Evolutionary conservation across 495 filamentous ascomycete species (phyloP), one percentile per base, ranked within the genome.

Genomic region (Trichoderma gamsii): DNA sequence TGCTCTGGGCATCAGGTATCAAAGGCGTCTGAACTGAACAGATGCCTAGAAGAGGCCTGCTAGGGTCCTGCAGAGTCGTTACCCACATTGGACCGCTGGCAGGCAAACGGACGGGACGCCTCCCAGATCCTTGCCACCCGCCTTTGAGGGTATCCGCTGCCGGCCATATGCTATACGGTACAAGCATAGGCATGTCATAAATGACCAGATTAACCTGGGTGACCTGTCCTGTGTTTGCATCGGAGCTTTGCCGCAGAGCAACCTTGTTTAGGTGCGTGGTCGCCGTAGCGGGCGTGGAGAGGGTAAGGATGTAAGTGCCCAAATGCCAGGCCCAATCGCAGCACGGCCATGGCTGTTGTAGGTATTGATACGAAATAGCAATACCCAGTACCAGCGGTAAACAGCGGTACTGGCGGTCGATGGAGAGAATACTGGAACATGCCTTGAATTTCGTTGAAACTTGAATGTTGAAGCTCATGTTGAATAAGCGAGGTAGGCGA

Each of bases 61-160:
- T 21, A 25, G 56, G 21, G 56, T 21, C 56, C 56, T 61, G 27
- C 56, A 61, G 27, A 29, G 9, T 23, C 56, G 11, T 32, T 61
- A 61, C 56, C 56, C 56, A 61, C 56, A 29, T 29, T 29, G 29
- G 56, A 23, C 56, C 7, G 23, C 3, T 61, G 27, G 27, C 56
- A 61, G 16, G 27, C 56, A 61, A 32, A 61, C 56, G n/a, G 56
- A 61, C 56, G n/a, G 16, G 56, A 61, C 56, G 29, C 29, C 29
- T 29, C 56, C 25, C 8, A 35, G 56, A 61, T 23, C 56, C 56
- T 61, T 61, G 56, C 56, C 11, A 61, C 56, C 56, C 56, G 56
- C 27, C 56, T 61, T 61, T 25, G 56, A 25, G n/a, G 56, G 56
- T 32, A 61, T 61, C 56, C 56, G 56, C 27, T 25, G 56, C 29